Evolutionary conservation across 2,329 filamentous ascomycete genomes (phyloP), one percentile per base, ranked within the genome.

Genomic region (Hypoxylon sp.): DNA sequence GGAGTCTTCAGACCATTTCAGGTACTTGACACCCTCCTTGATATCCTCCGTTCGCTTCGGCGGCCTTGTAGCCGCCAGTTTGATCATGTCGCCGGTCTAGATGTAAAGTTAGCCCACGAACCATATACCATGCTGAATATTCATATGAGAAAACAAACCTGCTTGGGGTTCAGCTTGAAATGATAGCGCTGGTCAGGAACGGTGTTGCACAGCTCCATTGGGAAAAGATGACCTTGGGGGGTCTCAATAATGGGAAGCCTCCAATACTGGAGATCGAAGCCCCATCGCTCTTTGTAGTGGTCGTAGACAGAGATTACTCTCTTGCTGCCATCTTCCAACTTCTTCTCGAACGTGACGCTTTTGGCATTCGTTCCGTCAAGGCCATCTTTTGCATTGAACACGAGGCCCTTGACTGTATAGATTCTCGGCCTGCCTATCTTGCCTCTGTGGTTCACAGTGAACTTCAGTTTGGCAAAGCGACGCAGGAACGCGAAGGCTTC

Each of bases 81-180:
- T 95, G 81, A 99, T 97, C 96, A 99, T 99, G 4, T 85, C 80
- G 0, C 90, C 82, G 0, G 95, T 97, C 80, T 97, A 84, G 0
- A 80, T 76, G 0, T 12, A 27, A 23, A 30, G 43, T 61, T 56
- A 67, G 63, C 21, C 19, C n/a, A 12, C 14, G 25, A 9, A 11
- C 12, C 46, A 32, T 21, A 14, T n/a, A 12, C 7, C 34, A 16
- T 1, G 11, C 5, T n/a, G 12, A 27, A 16, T 9, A n/a, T 8
- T 32, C n/a, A 50, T 3, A 21, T 5, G 19, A 34, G 34, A n/a
- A 32, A 23, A 61, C 72, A 70, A 75, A 81, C 80, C 78, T 93
- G 85, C 0, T 73, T 59, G 0, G 85, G 82, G 56, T 85, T 85
- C 1, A 91, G 76, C 77, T 91, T 91, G 79, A 82, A 90, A 0